A percentile compares a stretch with the other conserved stretches of the same genome.
Conservation (phyloP, 2,329 filamentous ascomycete species). For the Aspergillus amoenus region DNA sequence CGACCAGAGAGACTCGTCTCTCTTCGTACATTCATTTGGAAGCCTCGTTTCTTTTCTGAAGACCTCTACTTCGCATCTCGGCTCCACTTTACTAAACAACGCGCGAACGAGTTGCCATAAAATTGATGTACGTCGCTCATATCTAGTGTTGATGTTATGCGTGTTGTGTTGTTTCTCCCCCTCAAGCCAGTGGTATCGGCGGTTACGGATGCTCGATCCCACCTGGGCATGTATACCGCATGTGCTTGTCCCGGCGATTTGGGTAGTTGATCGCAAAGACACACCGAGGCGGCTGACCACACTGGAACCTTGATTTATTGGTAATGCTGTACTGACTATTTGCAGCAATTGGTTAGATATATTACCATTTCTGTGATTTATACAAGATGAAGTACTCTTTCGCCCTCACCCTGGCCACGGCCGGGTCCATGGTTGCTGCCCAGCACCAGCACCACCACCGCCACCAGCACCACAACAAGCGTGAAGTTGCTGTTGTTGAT, state of each 20-base stretch:
- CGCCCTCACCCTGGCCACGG: slow-evolving; percentile 42
- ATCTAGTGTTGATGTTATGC: neutral
- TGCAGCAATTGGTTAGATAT: slow-evolving; percentile 2
- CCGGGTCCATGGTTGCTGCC: slow-evolving; percentile 43
- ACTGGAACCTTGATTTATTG: neutral
- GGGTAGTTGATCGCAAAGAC: neutral
- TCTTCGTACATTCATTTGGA: slow-evolving; percentile 43
- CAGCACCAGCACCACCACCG: slow-evolving; percentile 45
- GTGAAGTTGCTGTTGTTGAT: slow-evolving; percentile 55
- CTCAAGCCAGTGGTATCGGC: neutral
- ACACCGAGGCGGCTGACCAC: neutral
- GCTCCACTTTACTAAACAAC: slow-evolving; percentile 17
- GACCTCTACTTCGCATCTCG: slow-evolving; percentile 24
- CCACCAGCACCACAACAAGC: slow-evolving; percentile 45
- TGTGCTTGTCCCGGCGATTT: neutral
- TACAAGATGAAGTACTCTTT: slow-evolving; percentile 42
- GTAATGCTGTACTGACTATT: neutral
- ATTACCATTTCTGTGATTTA: slow-evolving; percentile 8
- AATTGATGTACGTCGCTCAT: slow-evolving; percentile 29
- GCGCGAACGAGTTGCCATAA: slow-evolving; percentile 27
- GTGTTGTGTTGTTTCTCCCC: neutral
- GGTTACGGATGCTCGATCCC: neutral
- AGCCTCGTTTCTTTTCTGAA: slow-evolving; percentile 23
- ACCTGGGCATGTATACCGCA: neutral
- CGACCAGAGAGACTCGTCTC: slow-evolving; percentile 40